Evolutionary conservation across 768 basidiomycete genomes (phyloP), one percentile per base, ranked within the genome.

Genomic region (Suillus hirtellus): DNA sequence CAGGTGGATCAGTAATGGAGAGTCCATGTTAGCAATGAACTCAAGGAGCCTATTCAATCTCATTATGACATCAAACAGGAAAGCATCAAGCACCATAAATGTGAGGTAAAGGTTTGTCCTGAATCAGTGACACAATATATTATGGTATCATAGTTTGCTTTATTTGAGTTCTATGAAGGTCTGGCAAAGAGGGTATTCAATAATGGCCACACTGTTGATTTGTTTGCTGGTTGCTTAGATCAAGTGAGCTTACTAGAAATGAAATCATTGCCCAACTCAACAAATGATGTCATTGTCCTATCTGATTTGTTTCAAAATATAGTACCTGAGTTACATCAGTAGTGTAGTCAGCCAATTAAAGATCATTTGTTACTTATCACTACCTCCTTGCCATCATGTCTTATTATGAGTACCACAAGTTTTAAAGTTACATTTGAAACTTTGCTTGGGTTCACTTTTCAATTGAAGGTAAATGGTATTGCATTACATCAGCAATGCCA

Each of bases 51-150:
- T 2, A 99, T 99, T 66, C 90, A 96, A 60, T 97, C 95, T 9
- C 97, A 99, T 74, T 96, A 99, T 78, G 97, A 99, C 71, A 99
- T 99, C 70, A 96, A 99, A 71, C 84, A 95, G 21, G 97, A 99
- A 74, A 91, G 87, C 65, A 95, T 90, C 50, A 99, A 98, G 77
- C 95, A 99, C 73, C 98, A 90, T 81, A 99, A 98, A 79, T 89
- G 95, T 52, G 95, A 96, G 15, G 86, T 88, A 66, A 99, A 99
- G 88, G 96, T 96, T 65, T 58, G 81, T 69, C 11, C 21, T 40
- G 59, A 1, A 19, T 31, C 60, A 17, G 15, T 1, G 17, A 46
- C 17, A 24, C 17, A 7, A 24, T 40, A 10, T 21, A 8, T 14
- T 14, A 15, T 47, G 7, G 35, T 27, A 21, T 61, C 35, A 55